phyloP scores from a whole-genome alignment of 768 basidiomycete genomes.

The Termitomyces sp. region DNA sequence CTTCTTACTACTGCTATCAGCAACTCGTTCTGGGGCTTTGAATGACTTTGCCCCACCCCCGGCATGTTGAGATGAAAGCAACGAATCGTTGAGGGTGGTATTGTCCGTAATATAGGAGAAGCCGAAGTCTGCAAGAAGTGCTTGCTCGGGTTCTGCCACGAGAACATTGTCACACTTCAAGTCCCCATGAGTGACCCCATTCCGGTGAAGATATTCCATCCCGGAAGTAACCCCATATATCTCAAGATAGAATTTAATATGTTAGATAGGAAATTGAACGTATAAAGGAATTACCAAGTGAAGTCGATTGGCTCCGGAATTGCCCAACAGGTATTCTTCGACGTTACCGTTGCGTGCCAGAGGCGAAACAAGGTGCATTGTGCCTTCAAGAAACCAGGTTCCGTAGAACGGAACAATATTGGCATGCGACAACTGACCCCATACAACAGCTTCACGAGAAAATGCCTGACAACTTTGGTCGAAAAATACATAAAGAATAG shows the following conservation, averaged over 20 bases:
- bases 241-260: slow-evolving; percentile 10
- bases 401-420: slow-evolving; percentile 3
- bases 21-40: slow-evolving; percentile 26
- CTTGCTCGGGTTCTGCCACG: slow-evolving; percentile 29
- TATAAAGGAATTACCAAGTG: not conserved
- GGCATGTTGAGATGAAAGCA: slow-evolving; percentile 8
- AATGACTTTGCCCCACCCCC: slow-evolving; percentile 16
- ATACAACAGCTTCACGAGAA: not conserved
- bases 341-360: slow-evolving; percentile 31
- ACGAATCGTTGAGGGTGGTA: slow-evolving; percentile 9
- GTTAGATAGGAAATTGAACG: slow-evolving; percentile 10
- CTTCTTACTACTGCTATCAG: slow-evolving; percentile 1
- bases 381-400: slow-evolving; percentile 16
- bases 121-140: slow-evolving; percentile 32
- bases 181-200: slow-evolving; percentile 37
- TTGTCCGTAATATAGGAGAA: slow-evolving; percentile 11
- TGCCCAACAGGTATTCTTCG: slow-evolving; percentile 14
- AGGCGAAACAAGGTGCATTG: slow-evolving; percentile 28
- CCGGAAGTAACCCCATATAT: slow-evolving; percentile 25
- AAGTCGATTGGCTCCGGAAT: slow-evolving; percentile 12
- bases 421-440: not conserved
- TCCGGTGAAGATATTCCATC: slow-evolving; percentile 25
- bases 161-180: slow-evolving; percentile 44
- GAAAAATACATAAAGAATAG: too few species aligned
- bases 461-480: slow-evolving; percentile 5